Percentiles rank a stretch among this genome's conserved stretches.
Conservation (phyloP, 495 filamentous ascomycete genomes). For the Hypoxylon fragiforme region DNA sequence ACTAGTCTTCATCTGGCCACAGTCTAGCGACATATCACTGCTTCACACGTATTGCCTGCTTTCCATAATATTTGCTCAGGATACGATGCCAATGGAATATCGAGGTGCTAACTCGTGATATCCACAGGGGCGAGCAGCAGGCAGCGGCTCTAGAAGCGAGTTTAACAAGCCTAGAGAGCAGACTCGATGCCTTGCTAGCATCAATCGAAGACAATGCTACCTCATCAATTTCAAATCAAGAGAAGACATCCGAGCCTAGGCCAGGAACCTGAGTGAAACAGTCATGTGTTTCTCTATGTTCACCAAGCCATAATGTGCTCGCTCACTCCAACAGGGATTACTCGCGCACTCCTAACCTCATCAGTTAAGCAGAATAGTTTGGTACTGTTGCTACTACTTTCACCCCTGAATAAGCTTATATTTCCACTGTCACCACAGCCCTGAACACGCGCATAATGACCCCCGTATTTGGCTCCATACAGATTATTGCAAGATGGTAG, state of each 20-base stretch:
- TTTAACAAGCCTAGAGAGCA: constrained; percentile 54
- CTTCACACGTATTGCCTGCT: constrained; percentile 8
- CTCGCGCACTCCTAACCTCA: too few species aligned
- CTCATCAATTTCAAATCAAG: not conserved
- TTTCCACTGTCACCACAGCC: constrained; percentile 4
- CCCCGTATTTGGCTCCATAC: constrained; percentile 8
- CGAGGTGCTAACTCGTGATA: constrained; percentile 19
- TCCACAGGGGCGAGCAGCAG: constrained; percentile 56
- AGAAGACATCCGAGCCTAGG: constrained; percentile 3
- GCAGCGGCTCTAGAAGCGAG: constrained; percentile 58
- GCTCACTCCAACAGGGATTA: not conserved
- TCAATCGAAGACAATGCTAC: constrained; percentile 36
- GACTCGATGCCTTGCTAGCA: constrained; percentile 57
- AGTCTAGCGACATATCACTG: constrained; percentile 1
- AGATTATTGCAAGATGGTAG: constrained; percentile 4
- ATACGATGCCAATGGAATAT: not conserved
- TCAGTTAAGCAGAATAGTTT: too few species aligned
- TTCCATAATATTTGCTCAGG: not conserved
- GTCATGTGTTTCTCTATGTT: constrained; percentile 4
- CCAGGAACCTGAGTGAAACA: constrained; percentile 15
- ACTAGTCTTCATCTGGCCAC: constrained; percentile 3
- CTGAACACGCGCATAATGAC: not conserved
- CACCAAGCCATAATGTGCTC: constrained; percentile 8
- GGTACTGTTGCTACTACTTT: not conserved
- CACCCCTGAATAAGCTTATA: not conserved